These are phyloP conservation scores for Gynostemma pentaphyllum DNA, from an alignment of 306 rosid species.

Conservation along the genomic window DNA sequence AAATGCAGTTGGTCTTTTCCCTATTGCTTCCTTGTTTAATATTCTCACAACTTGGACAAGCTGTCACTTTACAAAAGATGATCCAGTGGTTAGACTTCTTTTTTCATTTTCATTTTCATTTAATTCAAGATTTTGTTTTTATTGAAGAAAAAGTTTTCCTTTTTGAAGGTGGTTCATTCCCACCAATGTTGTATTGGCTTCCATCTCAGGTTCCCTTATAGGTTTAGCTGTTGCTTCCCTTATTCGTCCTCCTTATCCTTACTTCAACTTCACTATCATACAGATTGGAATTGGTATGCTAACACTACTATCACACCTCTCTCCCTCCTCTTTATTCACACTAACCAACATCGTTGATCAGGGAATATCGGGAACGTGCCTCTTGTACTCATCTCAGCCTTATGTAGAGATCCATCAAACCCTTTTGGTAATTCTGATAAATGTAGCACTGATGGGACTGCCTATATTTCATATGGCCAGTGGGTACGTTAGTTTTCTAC, in stretches of 20 bases:
- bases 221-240: slow-evolving; percentile 57
- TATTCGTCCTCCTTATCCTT: slow-evolving; percentile 75
- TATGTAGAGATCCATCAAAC: slow-evolving; percentile 63
- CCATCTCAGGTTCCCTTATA: slow-evolving; percentile 58
- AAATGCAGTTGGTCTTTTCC: slow-evolving; percentile 81
- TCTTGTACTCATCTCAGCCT: slow-evolving; percentile 73
- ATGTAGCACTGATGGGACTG: slow-evolving; percentile 83
- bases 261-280: slow-evolving; percentile 68
- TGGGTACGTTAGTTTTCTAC: slow-evolving; percentile 48
- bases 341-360: slow-evolving; percentile 14
- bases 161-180: slow-evolving; percentile 94
- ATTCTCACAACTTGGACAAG: slow-evolving; percentile 83
- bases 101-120: too few species aligned
- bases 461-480: slow-evolving; percentile 89
- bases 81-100: slow-evolving; percentile 47
- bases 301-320: too few species aligned
- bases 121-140: too few species aligned
- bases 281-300: slow-evolving; percentile 69
- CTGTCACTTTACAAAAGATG: slow-evolving; percentile 66
- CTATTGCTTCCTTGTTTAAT: slow-evolving; percentile 82
- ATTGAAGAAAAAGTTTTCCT: too few species aligned
- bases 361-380: slow-evolving; percentile 96
- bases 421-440: slow-evolving; percentile 60
- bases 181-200: slow-evolving; percentile 51
- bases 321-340: too few species aligned